phyloP scores from a whole-genome alignment of 345 rosid genomes.

The Citrus maxima region DNA sequence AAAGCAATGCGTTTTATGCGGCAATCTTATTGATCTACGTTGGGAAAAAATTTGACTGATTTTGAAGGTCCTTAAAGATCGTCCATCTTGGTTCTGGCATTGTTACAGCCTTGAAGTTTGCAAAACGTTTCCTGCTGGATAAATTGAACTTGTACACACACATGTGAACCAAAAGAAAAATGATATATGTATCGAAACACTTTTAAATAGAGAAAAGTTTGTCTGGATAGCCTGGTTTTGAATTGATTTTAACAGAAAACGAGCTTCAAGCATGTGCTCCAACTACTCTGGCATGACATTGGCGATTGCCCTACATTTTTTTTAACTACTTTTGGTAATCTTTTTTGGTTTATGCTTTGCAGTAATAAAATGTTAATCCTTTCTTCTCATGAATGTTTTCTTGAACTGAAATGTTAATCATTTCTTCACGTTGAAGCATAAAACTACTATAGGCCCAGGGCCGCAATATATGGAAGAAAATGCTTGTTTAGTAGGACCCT shows the following conservation, averaged over 20 bases:
- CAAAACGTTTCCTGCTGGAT: constrained; percentile 89
- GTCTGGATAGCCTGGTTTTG: too few species aligned
- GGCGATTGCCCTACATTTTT: too few species aligned
- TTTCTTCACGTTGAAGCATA: not conserved
- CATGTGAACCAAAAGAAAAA: too few species aligned
- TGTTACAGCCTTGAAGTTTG: constrained; percentile 95
- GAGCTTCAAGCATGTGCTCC: constrained; percentile 75
- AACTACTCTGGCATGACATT: constrained; percentile 53
- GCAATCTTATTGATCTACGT: not conserved
- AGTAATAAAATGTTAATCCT: not conserved
- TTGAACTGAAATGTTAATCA: not conserved
- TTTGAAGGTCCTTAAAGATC: constrained; percentile 97
- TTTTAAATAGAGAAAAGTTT: too few species aligned
- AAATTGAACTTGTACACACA: constrained; percentile 33
- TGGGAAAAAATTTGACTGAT: constrained; percentile 40
- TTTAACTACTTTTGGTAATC: too few species aligned
- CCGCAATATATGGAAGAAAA: constrained; percentile 4
- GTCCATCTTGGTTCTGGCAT: constrained; percentile 95
- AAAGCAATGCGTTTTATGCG: not conserved
- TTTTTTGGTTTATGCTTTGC: not conserved
- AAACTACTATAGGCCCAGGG: not conserved
- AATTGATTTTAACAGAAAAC: not conserved
- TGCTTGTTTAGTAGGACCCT: constrained; percentile 1
- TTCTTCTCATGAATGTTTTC: not conserved
- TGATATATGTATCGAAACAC: too few species aligned